Base-by-base conservation (phyloP, 495 filamentous ascomycete species). In the Trichoderma reesei region DNA sequence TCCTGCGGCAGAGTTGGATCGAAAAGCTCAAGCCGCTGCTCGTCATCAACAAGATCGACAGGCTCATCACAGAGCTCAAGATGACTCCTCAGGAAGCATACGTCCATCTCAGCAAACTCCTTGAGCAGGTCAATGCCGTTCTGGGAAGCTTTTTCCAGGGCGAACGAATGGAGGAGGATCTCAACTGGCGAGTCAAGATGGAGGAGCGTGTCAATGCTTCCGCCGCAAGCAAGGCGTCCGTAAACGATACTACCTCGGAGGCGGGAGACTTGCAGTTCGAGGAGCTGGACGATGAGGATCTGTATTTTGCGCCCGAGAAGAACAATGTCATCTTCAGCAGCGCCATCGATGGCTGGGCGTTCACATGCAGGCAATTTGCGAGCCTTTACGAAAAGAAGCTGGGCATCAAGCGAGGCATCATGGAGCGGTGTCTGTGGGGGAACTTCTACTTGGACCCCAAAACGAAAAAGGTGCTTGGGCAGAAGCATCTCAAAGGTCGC, bases 251-350 rank as follows among this genome's bases (percentile, higher is more conserved):
- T 26, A 72, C 83, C 3, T 9, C 26, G 5, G 84, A 82, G 34
- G 72, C 75, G 8, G 77, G 79, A 18, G 85, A 88, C 41, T 73
- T 83, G 14, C 84, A 89, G 63, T 99, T 90, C 65, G 86, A 96
- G 72, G 94, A 97, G 70, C 87, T 85, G 68, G 94, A 98, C 70
- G 94, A 99, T 72, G 94, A 98, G 69, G 92, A 96, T 72, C 83
- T 99, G 41, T 99, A 99, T 73, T 99, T 99, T 76, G 90, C 92
- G 9, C 94, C 94, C 0, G 95, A 98, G 72, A 96, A 93, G 70
- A 94, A 96, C 68, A 99, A 99, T 70, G 94, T 99, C 72, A 97
- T 99, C 65, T 99, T 99, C 69, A 90, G 91, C 78, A 96, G 92
- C 70, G 94, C 94, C 36, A 88, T 96, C 60, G 94, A 99, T 71